These are phyloP conservation scores for Geoglossum cookeanum DNA, from an alignment of 2,329 filamentous ascomycete genomes.

Conservation along the genomic window DNA sequence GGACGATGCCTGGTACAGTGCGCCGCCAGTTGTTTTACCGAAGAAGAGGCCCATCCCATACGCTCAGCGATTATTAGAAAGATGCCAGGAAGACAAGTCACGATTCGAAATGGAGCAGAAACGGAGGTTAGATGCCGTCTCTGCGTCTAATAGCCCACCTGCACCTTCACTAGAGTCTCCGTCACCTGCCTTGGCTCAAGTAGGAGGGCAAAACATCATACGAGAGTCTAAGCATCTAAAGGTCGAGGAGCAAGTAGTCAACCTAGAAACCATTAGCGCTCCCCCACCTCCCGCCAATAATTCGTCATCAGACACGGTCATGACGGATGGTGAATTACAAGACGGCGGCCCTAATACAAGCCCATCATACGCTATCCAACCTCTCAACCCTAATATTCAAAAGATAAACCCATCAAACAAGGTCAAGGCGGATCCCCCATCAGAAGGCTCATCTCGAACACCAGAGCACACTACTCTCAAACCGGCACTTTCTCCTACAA, in stretches of 20 bases:
- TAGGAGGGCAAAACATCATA: background rate
- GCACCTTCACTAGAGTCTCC: background rate
- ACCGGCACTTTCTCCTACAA: background rate
- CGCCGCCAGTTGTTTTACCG: background rate
- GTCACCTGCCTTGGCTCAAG: background rate
- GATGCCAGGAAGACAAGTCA: background rate
- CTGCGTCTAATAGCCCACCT: background rate
- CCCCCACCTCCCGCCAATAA: background rate
- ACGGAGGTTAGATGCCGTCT: background rate
- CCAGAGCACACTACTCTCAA: background rate
- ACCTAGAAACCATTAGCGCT: background rate
- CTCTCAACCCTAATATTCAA: background rate
- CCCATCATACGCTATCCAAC: background rate
- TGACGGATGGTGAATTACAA: background rate
- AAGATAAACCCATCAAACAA: background rate
- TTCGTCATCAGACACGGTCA: background rate
- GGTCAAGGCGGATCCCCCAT: background rate
- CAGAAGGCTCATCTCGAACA: background rate
- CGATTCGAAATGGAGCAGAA: background rate
- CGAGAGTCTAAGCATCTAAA: background rate
- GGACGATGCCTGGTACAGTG: slow-evolving; percentile 32
- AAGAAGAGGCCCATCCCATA: background rate
- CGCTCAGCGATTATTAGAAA: background rate
- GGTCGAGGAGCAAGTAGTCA: background rate
- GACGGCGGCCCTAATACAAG: background rate